Evolutionary conservation across 140 eudicot species (phyloP).

Genomic region (Stevia rebaudiana): DNA sequence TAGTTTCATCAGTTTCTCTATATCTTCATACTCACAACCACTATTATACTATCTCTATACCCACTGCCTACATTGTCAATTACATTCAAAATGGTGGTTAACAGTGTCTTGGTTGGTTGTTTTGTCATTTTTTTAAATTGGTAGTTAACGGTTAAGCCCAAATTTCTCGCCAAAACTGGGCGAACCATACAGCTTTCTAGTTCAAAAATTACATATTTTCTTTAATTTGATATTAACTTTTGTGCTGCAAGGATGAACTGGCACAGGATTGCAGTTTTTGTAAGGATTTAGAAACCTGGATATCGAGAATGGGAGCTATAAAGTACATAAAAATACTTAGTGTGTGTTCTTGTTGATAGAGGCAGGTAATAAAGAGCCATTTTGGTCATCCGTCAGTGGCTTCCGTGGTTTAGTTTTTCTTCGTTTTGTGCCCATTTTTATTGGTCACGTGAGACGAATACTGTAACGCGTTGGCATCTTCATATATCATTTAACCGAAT

Average conservation of each 20-base stretch:
- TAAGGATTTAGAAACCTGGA: slow-evolving; percentile 18
- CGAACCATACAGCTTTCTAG: not conserved
- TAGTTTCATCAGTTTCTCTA: too few species aligned
- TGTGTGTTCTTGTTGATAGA: not conserved
- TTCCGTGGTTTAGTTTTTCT: not conserved
- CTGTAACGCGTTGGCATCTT: not conserved
- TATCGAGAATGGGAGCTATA: slow-evolving; percentile 11
- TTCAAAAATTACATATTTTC: not conserved
- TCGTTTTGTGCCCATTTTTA: not conserved
- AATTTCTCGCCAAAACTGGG: too few species aligned
- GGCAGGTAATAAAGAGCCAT: slow-evolving; percentile 16
- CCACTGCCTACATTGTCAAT: too few species aligned
- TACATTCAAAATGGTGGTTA: too few species aligned
- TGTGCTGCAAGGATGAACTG: slow-evolving; percentile 14
- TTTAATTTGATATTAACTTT: not conserved
- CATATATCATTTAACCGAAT: too few species aligned
- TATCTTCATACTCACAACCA: too few species aligned
- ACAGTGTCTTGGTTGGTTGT: too few species aligned
- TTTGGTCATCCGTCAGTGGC: slow-evolving; percentile 8
- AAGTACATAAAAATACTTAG: not conserved
- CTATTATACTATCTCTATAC: too few species aligned
- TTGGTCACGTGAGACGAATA: not conserved
- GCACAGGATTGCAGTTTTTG: slow-evolving; percentile 18
- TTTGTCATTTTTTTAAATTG: too few species aligned
- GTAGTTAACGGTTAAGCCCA: too few species aligned